A percentile compares a stretch with the other conserved stretches of the same genome.
Evolutionary conservation across 2,329 filamentous ascomycete species (phyloP).

Genomic region (Elsinoe ampelina): DNA sequence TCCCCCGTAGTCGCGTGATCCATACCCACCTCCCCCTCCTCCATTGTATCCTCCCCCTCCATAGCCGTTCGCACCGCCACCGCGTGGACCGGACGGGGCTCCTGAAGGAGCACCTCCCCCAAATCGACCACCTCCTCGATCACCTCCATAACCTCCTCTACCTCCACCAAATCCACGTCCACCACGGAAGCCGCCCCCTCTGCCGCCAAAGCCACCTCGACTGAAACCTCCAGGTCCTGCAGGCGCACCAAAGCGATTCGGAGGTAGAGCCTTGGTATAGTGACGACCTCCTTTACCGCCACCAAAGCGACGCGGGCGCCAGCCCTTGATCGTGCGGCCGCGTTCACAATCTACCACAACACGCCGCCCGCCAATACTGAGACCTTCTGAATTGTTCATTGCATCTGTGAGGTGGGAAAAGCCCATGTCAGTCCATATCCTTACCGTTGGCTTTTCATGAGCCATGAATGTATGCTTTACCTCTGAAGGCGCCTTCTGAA

Average conservation of each 20-base stretch:
- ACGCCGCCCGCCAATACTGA: constrained; percentile 83
- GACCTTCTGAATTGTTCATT: constrained; percentile 77
- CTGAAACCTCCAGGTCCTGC: constrained; percentile 47
- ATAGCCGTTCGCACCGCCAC: constrained; percentile 24
- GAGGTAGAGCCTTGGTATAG: constrained; percentile 73
- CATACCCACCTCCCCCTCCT: constrained; percentile 28
- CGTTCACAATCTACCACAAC: constrained; percentile 95
- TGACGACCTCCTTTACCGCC: constrained; percentile 86
- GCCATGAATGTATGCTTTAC: constrained; percentile 43
- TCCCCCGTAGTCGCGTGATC: constrained; percentile 23
- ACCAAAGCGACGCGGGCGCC: constrained; percentile 84
- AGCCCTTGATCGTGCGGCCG: constrained; percentile 85
- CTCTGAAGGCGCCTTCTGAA: constrained; percentile 97
- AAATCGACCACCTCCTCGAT: constrained; percentile 27
- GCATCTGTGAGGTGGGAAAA: constrained; percentile 59
- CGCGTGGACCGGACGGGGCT: constrained; percentile 40
- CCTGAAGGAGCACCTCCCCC: constrained; percentile 41
- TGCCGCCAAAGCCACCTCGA: constrained; percentile 30
- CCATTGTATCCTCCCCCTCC: constrained; percentile 29
- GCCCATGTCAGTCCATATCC: constrained; percentile 40
- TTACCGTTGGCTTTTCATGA: constrained; percentile 44
- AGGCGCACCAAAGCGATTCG: constrained; percentile 52
- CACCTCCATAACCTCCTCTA: constrained; percentile 20
- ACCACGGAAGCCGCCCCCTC: constrained; percentile 40
- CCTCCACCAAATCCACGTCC: constrained; percentile 41